Base-by-base conservation (phyloP, 805 yeast genomes). In the Candida tibetensis region DNA sequence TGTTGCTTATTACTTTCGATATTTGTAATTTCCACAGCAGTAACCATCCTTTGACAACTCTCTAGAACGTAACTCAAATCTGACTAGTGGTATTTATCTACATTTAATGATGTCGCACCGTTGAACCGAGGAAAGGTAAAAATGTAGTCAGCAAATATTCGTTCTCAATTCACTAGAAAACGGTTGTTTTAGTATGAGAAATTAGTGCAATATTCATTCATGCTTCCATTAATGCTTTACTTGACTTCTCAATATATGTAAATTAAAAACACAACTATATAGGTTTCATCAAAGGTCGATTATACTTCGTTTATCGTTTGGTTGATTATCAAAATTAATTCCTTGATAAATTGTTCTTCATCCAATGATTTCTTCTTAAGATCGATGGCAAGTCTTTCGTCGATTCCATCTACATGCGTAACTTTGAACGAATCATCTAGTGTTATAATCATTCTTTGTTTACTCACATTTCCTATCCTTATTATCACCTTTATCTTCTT, bases 1-100 rank as follows among this genome's bases (percentile, higher is more conserved):
- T 58, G 56, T 36, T 51, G 34, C 32, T 38, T 39, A 13, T 18
- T 15, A 19, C 31, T 15, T 28, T 7, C 14, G n/a, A 6, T 6
- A 19, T 8, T 9, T 5, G 4, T 21, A 17, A 22, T 21, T 13
- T 9, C 13, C 10, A 31, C 23, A 14, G 34, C 8, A 19, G 34
- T 31, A 5, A 31, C 34, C 34, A 31, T 31, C 25, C 25, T 21
- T n/a, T n/a, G n/a, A n/a, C n/a, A n/a, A n/a, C n/a, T n/a, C n/a
- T n/a, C n/a, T n/a, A n/a, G n/a, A n/a, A n/a, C n/a, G n/a, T n/a
- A n/a, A n/a, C n/a, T n/a, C n/a, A n/a, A n/a, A n/a, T n/a, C n/a
- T n/a, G n/a, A n/a, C n/a, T n/a, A n/a, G n/a, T n/a, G n/a, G n/a
- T 10, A 21, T 21, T 21, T 21, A 21, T 21, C 25, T 21, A 21